Evolutionary conservation across 2,329 filamentous ascomycete species (phyloP), one percentile per base, ranked within the genome.

Genomic region (Fusarium avenaceum): DNA sequence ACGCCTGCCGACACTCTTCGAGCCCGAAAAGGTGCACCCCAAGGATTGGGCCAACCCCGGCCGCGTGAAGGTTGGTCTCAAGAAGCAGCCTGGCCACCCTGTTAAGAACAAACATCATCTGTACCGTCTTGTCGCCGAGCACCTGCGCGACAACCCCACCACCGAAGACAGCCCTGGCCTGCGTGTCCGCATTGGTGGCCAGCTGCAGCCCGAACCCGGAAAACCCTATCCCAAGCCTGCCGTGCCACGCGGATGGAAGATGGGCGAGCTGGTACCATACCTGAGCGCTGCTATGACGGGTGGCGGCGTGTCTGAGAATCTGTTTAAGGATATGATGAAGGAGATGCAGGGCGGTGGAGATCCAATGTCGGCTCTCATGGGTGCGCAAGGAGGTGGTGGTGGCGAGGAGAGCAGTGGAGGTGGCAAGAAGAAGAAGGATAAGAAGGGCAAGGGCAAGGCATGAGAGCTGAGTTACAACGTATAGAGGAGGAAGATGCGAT

Each of bases 1-100:
- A 63, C 87, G 90, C 30, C 82, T 93, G 35, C 86, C 87, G 65
- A 90, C 91, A 43, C 89, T 96, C 9, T 91, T 97, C 78, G 96
- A 99, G 82, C 93, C 94, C 2, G 91, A 92, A 76, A 97, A 97
- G 84, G 87, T 89, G 63, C 96, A 99, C 80, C 96, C 96, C 8
- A 95, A 96, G 81, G 96, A 99, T 83, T 99, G 96, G 96, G 90
- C 91, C 57, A 99, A 99, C 82, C 96, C 96, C 14, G 96, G 96
- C 5, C 87, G 96, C 61, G 92, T 98, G 67, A 89, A 92, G 72
- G 89, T 98, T 49, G 82, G 90, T 75, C 82, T 97, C 78, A 81
- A 78, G 69, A 73, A 63, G 61, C 70, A 67, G 46, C 55, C 72
- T 40, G 51, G 57, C 40, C 56, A 67, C 14, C 54, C 61, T 13